Evolutionary conservation across 2,329 filamentous ascomycete species (phyloP), one percentile per base, ranked within the genome.

Genomic region (Parastagonospora nodorum): DNA sequence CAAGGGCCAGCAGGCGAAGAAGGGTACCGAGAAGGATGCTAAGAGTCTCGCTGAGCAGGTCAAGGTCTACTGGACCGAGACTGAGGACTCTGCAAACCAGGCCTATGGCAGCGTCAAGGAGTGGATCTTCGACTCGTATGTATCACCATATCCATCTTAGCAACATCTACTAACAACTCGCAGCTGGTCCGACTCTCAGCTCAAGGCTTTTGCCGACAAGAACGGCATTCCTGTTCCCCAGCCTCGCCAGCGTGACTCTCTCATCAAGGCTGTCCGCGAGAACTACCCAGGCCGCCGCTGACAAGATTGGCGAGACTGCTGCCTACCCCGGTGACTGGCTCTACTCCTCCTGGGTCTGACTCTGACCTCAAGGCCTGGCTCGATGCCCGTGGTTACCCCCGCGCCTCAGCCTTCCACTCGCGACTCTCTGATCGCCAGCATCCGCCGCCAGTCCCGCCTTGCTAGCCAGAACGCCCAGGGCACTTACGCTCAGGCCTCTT

Each of bases 311-410:
- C 53, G 88, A 97, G 76, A 88, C 90, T 11, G 78, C 84, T 45
- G 78, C 85, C n/a, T 97, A 97, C 69, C 94, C 94, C 30, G 94
- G 94, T 33, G 86, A 97, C 77, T 97, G 94, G 94, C 79, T 97
- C 37, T 99, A 97, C 71, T 83, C 87, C 53, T 82, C 88, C 7
- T 99, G 94, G 94, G 94, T 88, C 89, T 45, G 90, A 96, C 59
- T 97, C 92, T 59, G 93, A 97, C 42, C 78, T 96, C 57, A 97
- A 97, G 81, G 84, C 89, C 60, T 99, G 90, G 88, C 87, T 97
- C 40, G 94, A 97, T 67, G 87, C 88, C 61, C 86, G 91, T 61
- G 94, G 94, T 44, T 86, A 93, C 74, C 88, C 88, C 90, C 10
- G 89, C 84, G 47, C 93, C 94, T 53, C 93, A 97, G 73, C 89